Base-by-base conservation (phyloP, 257 asterid genomes). In the Gardenia jasminoides region DNA sequence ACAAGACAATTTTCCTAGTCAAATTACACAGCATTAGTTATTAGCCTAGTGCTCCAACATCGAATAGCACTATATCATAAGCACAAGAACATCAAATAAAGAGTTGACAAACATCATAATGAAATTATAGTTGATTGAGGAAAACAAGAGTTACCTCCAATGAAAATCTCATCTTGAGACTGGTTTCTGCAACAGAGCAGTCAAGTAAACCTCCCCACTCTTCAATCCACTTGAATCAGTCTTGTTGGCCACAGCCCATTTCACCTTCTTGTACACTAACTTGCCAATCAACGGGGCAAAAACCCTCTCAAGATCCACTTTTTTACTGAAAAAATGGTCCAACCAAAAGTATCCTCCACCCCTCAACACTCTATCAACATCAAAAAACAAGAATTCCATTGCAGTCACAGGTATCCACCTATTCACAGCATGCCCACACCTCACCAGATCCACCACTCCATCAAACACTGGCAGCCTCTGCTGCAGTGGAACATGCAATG, bases 121-220 rank as follows among this genome's bases (percentile, higher is more conserved):
- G 7, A 58, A 20, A 0, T 22, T 22, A 1, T 15, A 52, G 24
- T 52, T 52, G 17, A 17, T 48, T 15, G 68, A 24, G 58, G 19
- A 44, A 73, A 62, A 13, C 30, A 26, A 28, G 70, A 39, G 78
- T 70, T 81, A 93, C 96, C 97, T 86, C 74, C 36, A 83, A 48
- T n/a, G 73, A 79, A 69, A 75, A 72, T 33, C 73, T 88, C 85
- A 92, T 88, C 81, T 93, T 30, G 83, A 84, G 86, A 89, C 46
- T 6, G 99, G 99, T 92, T 95, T 95, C 91, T 92, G 98, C 85
- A 95, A 64, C 70, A 95, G 96, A 3, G 99, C 97, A 48, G 98
- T 92, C 91, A 93, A 82, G 81, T 88, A 95, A 70, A 93, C 93
- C 81, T 95, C 99, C 3, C 93, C 97, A 84, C 92, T 92, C 92